A percentile compares a stretch with the other conserved stretches of the same genome.
phyloP scores from a whole-genome alignment of 306 rosid genomes.

The Rosa multiflora region DNA sequence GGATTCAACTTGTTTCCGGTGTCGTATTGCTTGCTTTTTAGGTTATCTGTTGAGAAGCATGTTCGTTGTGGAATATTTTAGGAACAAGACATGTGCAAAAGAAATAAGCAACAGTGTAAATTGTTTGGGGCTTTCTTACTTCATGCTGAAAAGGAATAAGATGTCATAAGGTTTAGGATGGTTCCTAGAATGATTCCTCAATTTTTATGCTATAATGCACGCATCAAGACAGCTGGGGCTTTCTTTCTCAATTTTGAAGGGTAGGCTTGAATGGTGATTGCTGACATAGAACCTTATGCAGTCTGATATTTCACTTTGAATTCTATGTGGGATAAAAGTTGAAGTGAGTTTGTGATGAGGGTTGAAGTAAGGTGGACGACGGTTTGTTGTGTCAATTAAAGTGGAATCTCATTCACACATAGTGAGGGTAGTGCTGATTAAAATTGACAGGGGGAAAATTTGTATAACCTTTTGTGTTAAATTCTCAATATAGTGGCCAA shows the following conservation, averaged over 20 bases:
- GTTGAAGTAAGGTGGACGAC: neutral
- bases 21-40: neutral
- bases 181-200: too few relatives aligned
- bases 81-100: too few relatives aligned
- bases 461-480: neutral
- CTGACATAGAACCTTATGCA: neutral
- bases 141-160: neutral
- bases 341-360: too few relatives aligned
- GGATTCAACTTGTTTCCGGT: neutral
- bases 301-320: too few relatives aligned
- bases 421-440: neutral
- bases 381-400: neutral
- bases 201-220: neutral
- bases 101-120: neutral
- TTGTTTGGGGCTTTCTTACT: neutral
- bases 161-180: neutral
- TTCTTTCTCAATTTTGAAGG: neutral
- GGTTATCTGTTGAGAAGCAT: neutral
- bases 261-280: neutral
- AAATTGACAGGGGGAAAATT: neutral
- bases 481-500: neutral
- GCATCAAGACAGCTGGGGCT: neutral
- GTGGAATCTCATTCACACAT: neutral
- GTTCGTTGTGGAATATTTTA: neutral
- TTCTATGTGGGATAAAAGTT: neutral